A percentile compares a stretch with the other conserved stretches of the same genome.
Conservation (phyloP, 2,329 filamentous ascomycete genomes). For the Cladosporium oxysporum region DNA sequence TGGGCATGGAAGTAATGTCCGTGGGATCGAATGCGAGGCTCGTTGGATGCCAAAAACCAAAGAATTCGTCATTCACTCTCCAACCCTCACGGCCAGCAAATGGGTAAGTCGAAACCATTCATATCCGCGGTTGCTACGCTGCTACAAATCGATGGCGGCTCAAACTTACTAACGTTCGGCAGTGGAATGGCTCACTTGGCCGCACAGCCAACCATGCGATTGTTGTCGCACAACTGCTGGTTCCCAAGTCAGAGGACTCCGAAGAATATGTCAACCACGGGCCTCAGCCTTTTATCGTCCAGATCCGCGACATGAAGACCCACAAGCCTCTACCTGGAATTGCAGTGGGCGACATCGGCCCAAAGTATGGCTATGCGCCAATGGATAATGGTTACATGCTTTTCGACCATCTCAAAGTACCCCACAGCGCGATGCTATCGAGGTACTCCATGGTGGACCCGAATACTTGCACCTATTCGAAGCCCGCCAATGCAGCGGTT, state of each 20-base stretch:
- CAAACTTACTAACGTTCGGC: not conserved
- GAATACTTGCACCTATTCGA: constrained; percentile 47
- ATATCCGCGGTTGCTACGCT: not conserved
- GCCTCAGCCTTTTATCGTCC: constrained; percentile 55
- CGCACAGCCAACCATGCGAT: constrained; percentile 58
- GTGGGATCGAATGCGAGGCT: constrained; percentile 52
- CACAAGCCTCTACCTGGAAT: constrained; percentile 51
- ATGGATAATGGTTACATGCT: constrained; percentile 59
- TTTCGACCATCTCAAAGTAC: constrained; percentile 50
- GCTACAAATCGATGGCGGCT: not conserved
- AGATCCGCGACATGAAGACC: constrained; percentile 52
- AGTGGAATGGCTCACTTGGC: constrained; percentile 55
- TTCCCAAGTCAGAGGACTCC: constrained; percentile 40
- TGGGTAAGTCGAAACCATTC: constrained; percentile 36
- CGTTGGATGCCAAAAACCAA: constrained; percentile 48
- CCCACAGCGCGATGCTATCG: constrained; percentile 52
- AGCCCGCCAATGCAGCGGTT: constrained; percentile 50
- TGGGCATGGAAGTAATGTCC: constrained; percentile 56
- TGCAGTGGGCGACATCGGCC: constrained; percentile 56
- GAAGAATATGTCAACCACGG: constrained; percentile 48
- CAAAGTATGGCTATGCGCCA: constrained; percentile 56
- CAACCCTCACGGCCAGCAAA: constrained; percentile 54
- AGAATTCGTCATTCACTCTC: constrained; percentile 54
- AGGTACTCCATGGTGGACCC: constrained; percentile 52
- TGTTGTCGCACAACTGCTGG: constrained; percentile 54